Conservation (phyloP, 371 early-diverging fungal genomes). For the Mucor lusitanicus region DNA sequence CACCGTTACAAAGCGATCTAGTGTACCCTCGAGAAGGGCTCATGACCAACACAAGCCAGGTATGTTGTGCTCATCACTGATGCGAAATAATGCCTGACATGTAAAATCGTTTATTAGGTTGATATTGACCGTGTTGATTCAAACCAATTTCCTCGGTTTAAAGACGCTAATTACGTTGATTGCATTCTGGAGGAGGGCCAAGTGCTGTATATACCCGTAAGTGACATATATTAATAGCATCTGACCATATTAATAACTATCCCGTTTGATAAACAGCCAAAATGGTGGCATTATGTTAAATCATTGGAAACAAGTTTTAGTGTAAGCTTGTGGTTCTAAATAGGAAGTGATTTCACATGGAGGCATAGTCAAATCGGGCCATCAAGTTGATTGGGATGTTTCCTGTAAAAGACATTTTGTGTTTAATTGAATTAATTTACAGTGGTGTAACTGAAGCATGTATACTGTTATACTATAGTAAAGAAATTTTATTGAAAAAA, state of each 20-base stretch:
- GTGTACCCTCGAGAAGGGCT: conserved; percentile 65
- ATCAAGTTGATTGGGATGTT: conserved; percentile 1
- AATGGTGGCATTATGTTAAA: conserved; percentile 93
- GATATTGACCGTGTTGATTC: conserved; percentile 70
- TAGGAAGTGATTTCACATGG: conserved; percentile 2
- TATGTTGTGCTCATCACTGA: conserved; percentile 15
- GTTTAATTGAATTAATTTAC: conserved; percentile 4
- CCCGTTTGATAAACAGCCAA: conserved; percentile 45
- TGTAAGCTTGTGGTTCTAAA: conserved; percentile 86
- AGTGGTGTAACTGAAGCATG: not conserved
- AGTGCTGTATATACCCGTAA: conserved; percentile 88
- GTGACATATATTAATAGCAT: conserved; percentile 16
- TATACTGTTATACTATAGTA: not conserved
- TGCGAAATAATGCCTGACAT: not conserved
- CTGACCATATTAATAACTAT: not conserved
- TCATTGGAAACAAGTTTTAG: conserved; percentile 79
- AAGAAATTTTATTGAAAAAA: not conserved
- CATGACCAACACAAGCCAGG: conserved; percentile 81
- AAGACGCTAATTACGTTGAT: conserved; percentile 64
- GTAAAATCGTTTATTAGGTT: conserved; percentile 35
- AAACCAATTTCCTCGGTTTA: conserved; percentile 54
- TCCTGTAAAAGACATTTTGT: conserved; percentile 9
- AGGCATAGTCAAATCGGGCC: conserved; percentile 1
- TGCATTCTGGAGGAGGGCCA: conserved; percentile 80
- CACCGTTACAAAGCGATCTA: conserved; percentile 57